Percentiles rank a stretch among this genome's conserved stretches.
Evolutionary conservation across 768 basidiomycete genomes (phyloP).

Genomic region (Lyophyllum shimeji): DNA sequence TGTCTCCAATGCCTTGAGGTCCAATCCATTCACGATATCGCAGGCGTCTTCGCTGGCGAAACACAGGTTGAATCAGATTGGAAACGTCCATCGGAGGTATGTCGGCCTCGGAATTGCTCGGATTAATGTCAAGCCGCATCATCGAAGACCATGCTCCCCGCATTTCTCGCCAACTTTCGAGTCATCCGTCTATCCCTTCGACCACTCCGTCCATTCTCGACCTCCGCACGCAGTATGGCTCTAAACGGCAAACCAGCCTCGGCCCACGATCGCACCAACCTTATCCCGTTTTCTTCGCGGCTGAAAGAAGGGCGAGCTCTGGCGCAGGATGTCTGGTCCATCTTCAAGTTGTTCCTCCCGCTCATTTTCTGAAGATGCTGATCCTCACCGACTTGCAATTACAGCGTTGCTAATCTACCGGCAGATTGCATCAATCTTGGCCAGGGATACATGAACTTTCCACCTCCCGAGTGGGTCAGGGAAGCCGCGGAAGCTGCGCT

Average conservation of each 20-base stretch:
- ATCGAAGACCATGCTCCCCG: neutral
- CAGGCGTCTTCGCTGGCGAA: too few species aligned
- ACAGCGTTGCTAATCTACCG: constrained; percentile 85
- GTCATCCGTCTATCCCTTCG: constrained; percentile 1
- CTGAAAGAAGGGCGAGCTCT: constrained; percentile 75
- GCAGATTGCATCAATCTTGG: constrained; percentile 94
- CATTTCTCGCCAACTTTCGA: constrained; percentile 7
- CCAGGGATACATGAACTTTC: constrained; percentile 93
- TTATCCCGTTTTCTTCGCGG: constrained; percentile 71
- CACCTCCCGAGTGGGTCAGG: constrained; percentile 78
- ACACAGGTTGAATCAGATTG: too few species aligned
- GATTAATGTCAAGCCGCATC: neutral
- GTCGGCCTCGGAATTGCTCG: constrained; percentile 14
- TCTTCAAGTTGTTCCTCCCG: constrained; percentile 68
- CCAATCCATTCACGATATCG: too few species aligned
- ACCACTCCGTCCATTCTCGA: constrained; percentile 14
- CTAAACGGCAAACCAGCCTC: constrained; percentile 1
- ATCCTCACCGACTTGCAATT: constrained; percentile 9
- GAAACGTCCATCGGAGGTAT: constrained; percentile 7
- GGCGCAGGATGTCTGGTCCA: constrained; percentile 87
- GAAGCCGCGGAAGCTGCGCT: constrained; percentile 74
- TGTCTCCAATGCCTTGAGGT: too few species aligned
- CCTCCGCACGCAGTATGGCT: constrained; percentile 16
- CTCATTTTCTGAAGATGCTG: constrained; percentile 4
- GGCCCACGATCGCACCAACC: constrained; percentile 39